Conservation (phyloP, 176 grass and related monocot genomes). For the Tillandsia fasciculata region DNA sequence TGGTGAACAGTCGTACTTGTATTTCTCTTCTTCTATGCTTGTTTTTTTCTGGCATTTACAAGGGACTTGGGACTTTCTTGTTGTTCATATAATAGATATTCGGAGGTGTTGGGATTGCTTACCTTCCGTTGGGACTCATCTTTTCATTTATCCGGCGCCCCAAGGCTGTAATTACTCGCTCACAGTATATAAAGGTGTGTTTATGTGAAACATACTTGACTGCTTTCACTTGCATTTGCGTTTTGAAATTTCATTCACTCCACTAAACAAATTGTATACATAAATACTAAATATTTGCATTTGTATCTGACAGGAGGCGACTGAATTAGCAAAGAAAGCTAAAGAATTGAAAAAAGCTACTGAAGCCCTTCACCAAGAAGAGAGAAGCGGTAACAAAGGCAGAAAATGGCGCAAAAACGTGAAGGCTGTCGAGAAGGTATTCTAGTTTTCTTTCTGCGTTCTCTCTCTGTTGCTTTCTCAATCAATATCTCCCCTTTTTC, state of each 20-base stretch:
- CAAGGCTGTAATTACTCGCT: conserved; percentile 98
- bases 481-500: neutral
- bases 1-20: neutral
- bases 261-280: neutral
- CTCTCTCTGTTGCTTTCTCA: neutral
- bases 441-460: neutral
- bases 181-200: conserved; percentile 95
- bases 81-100: conserved; percentile 64
- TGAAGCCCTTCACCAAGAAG: conserved; percentile 94
- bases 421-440: conserved; percentile 80
- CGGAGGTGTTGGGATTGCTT: conserved; percentile 97
- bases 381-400: conserved; percentile 74
- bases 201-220: conserved; percentile 10
- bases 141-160: conserved; percentile 84
- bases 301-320: conserved; percentile 56
- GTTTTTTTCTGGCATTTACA: neutral
- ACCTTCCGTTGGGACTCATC: conserved; percentile 82
- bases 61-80: neutral
- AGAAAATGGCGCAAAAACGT: conserved; percentile 99
- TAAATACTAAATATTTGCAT: neutral
- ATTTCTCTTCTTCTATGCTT: neutral
- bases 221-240: neutral
- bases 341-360: conserved; percentile 81
- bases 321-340: conserved; percentile 93
- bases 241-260: neutral